Base-by-base conservation (phyloP, 176 grass and related monocot species). In the Ensete ventricosum region DNA sequence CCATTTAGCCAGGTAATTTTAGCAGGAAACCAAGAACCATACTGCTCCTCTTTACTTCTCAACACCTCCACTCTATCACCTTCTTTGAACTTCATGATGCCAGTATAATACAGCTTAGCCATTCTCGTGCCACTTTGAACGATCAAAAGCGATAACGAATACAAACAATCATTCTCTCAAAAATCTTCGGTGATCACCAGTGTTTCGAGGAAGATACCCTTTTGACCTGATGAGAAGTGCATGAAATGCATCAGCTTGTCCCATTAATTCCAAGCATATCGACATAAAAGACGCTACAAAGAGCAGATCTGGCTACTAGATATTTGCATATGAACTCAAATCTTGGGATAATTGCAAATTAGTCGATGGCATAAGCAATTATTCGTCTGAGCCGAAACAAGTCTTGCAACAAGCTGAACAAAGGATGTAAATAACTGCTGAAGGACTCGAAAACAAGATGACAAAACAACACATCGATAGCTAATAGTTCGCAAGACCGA, bases 1-100 rank as follows among this genome's bases (percentile, higher is more conserved):
- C 66, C 53, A 50, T 79, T 9, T 11, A 55, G 9, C 9, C 26
- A 70, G 14, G 34, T 49, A 48, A 79, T 49, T 14, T 29, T 79
- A 14, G 77, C 77, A 60, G 66, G 66, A 51, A 79, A 79, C 77
- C 77, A 79, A 70, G 77, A 79, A 66, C 26, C 52, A 59, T 50
- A 17, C 19, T 57, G 53, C 66, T 79, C 66, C 3, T 22, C n/a
- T 19, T 73, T 76, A 23, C 78, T 76, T 84, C 69, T 79, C 12
- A 77, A 82, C n/a, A 79, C 77, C 66, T 78, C 71, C 8, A 16
- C 50, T 50, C 21, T 14, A 1, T 68, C 58, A 25, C 72, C 76
- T 23, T 84, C 76, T 65, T 76, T 80, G 73, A 82, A 88, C 86
- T 82, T 88, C 75, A 86, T 77, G 23, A 69, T 59, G 71, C 25